Evolutionary conservation across 768 basidiomycete genomes (phyloP).

Genomic region (Naematelia aurantialba): DNA sequence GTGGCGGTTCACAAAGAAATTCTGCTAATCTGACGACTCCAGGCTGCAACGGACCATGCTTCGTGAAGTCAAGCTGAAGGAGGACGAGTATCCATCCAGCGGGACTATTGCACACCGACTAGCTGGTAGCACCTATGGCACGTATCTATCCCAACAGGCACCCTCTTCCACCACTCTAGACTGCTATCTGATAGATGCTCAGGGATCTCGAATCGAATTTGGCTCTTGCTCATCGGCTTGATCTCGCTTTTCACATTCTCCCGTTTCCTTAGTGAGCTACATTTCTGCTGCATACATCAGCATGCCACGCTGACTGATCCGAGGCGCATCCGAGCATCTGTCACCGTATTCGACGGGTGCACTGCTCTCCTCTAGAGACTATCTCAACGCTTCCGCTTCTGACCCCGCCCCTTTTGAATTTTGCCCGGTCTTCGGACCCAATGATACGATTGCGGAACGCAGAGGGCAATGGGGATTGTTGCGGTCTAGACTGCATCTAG

Average conservation of each 20-base stretch:
- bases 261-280: conserved; percentile 13
- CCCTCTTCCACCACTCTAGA: neutral
- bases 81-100: conserved; percentile 21
- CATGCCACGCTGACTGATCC: neutral
- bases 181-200: neutral
- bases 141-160: too few species aligned
- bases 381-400: conserved; percentile 63
- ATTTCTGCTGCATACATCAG: neutral
- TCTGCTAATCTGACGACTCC: too few species aligned
- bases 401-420: conserved; percentile 73
- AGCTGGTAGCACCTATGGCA: conserved; percentile 11
- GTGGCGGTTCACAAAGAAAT: too few species aligned
- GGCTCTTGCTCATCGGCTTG: conserved; percentile 22
- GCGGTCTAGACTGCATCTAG: conserved; percentile 70
- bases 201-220: conserved; percentile 38
- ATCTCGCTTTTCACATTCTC: conserved; percentile 32
- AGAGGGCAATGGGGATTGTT: conserved; percentile 73
- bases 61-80: conserved; percentile 42
- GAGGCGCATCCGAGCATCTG: neutral
- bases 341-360: conserved; percentile 24
- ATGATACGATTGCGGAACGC: conserved; percentile 70
- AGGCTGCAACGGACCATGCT: too few species aligned
- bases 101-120: conserved; percentile 10
- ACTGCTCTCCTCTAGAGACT: conserved; percentile 63
- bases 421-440: conserved; percentile 81